A percentile compares a stretch with the other conserved stretches of the same genome.
Evolutionary conservation across 148 eudicot species (phyloP).

Genomic region (Cornus kousa): DNA sequence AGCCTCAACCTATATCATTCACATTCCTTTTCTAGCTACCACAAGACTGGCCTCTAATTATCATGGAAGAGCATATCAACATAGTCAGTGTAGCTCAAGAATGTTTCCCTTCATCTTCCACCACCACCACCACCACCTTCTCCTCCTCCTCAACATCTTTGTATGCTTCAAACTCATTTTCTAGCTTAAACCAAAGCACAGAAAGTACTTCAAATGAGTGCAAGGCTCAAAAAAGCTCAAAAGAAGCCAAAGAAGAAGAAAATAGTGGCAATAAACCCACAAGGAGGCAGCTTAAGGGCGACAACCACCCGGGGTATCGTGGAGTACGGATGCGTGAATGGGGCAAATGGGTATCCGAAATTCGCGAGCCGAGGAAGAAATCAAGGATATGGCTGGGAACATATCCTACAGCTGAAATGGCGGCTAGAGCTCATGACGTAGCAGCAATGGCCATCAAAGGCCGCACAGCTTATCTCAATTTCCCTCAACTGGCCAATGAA

Average conservation of each 20-base stretch:
- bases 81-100: constrained; percentile 22
- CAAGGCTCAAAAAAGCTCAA: constrained; percentile 1
- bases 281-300: no score
- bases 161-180: not conserved
- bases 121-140: not conserved
- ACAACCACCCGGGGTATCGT: constrained; percentile 16
- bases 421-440: constrained; percentile 37
- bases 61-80: constrained; percentile 26
- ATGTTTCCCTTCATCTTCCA: constrained; percentile 13
- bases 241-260: constrained; percentile 18
- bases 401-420: constrained; percentile 31
- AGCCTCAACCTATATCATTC: constrained; percentile 12
- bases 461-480: constrained; percentile 26
- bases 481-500: constrained; percentile 22
- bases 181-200: not conserved
- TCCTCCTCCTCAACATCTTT: no score
- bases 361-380: constrained; percentile 32
- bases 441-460: constrained; percentile 33
- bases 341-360: constrained; percentile 36
- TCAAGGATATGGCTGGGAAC: constrained; percentile 36
- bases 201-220: constrained; percentile 1
- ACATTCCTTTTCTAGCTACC: constrained; percentile 16
- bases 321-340: constrained; percentile 28
- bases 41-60: constrained; percentile 7
- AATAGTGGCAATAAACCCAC: constrained; percentile 12